A percentile compares a stretch with the other conserved stretches of the same genome.
phyloP scores from a whole-genome alignment of 2,329 filamentous ascomycete species.

The Zopfia rhizophila region DNA sequence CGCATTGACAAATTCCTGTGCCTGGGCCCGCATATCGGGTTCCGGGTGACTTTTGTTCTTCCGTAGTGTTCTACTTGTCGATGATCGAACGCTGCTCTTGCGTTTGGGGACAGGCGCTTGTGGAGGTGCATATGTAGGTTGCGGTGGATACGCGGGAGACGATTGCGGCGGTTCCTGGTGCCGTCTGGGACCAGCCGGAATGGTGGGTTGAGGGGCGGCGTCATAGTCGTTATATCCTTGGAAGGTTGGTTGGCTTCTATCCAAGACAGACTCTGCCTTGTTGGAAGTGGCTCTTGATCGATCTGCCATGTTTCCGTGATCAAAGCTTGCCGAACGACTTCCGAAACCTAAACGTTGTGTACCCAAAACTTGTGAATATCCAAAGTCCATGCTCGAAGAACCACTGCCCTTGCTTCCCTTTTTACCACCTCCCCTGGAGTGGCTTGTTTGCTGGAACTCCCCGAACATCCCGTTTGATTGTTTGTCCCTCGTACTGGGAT shows the following conservation, averaged over 20 bases:
- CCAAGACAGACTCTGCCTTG: conserved; percentile 57
- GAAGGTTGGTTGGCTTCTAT: conserved; percentile 55
- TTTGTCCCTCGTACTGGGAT: conserved; percentile 34
- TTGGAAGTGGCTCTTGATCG: conserved; percentile 31
- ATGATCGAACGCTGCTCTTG: conserved; percentile 69
- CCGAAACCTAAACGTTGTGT: conserved; percentile 66
- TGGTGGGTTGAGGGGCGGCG: conserved; percentile 84
- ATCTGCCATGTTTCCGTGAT: conserved; percentile 58
- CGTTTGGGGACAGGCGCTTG: conserved; percentile 59
- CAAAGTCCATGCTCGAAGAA: conserved; percentile 73
- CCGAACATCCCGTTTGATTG: conserved; percentile 36
- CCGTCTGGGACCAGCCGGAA: conserved; percentile 81
- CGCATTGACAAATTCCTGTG: conserved; percentile 60
- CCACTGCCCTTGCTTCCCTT: conserved; percentile 79
- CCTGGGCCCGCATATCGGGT: conserved; percentile 56
- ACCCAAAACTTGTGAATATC: conserved; percentile 67
- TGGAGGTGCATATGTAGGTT: conserved; percentile 48
- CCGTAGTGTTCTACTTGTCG: conserved; percentile 58
- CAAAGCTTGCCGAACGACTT: conserved; percentile 78
- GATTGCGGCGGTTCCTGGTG: conserved; percentile 54
- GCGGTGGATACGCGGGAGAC: conserved; percentile 52
- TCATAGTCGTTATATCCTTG: conserved; percentile 71
- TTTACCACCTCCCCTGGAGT: conserved; percentile 57
- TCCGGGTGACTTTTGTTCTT: conserved; percentile 56
- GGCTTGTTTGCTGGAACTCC: conserved; percentile 41